Percentiles rank a stretch among this genome's conserved stretches.
Evolutionary conservation across 345 rosid genomes (phyloP).

Genomic region (Garcia nutans): DNA sequence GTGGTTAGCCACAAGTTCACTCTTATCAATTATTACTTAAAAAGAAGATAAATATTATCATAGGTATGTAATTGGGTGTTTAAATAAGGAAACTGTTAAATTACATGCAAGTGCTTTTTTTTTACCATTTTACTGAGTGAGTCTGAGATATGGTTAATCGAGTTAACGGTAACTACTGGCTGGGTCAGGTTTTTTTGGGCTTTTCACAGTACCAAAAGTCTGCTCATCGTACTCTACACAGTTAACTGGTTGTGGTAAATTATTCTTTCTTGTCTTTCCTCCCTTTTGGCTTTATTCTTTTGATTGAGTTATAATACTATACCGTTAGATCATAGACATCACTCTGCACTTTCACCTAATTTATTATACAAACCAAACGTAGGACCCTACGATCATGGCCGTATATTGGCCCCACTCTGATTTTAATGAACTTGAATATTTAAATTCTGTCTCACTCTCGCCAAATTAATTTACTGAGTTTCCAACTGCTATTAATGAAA

Average conservation of each 20-base stretch:
- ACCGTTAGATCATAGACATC: slow-evolving; percentile 6
- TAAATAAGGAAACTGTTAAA: background rate
- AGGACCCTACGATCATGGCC: too few relatives aligned
- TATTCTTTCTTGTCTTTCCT: too few relatives aligned
- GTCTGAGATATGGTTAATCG: background rate
- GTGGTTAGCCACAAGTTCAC: too few relatives aligned
- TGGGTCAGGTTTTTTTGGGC: slow-evolving; percentile 73
- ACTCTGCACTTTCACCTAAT: background rate
- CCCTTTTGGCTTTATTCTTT: background rate
- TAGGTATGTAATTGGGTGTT: too few relatives aligned
- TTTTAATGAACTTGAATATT: too few relatives aligned
- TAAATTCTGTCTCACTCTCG: too few relatives aligned
- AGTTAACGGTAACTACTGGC: background rate
- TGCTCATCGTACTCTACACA: slow-evolving; percentile 64
- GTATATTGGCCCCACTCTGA: too few relatives aligned
- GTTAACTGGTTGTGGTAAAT: slow-evolving; percentile 69
- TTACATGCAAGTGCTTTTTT: background rate
- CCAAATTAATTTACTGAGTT: too few relatives aligned
- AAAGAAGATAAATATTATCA: too few relatives aligned
- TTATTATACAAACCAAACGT: too few relatives aligned
- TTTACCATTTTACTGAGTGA: background rate
- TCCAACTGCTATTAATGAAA: too few relatives aligned
- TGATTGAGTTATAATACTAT: slow-evolving; percentile 3
- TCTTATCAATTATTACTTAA: too few relatives aligned
- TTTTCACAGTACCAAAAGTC: slow-evolving; percentile 70